These are phyloP conservation scores for Colletotrichum sp. DNA, from an alignment of 2,329 filamentous ascomycete species.

Conservation along the genomic window DNA sequence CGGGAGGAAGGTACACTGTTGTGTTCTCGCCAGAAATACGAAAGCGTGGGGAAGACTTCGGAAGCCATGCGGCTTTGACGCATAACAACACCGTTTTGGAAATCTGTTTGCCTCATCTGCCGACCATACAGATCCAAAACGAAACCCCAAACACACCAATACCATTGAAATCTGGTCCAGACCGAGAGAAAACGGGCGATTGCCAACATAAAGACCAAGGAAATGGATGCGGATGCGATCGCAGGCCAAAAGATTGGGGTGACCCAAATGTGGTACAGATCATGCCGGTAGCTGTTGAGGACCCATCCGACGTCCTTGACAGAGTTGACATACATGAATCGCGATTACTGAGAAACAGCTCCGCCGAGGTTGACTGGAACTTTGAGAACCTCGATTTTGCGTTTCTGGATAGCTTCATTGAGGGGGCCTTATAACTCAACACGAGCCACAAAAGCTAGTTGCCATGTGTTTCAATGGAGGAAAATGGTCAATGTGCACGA, in stretches of 20 bases:
- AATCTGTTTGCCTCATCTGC: slow-evolving; percentile 1
- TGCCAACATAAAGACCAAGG: background rate
- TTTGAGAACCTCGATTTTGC: background rate
- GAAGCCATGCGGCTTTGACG: background rate
- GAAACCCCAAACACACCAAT: background rate
- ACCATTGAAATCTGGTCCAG: background rate
- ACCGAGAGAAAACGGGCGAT: background rate
- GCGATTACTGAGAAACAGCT: background rate
- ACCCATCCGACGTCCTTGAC: background rate
- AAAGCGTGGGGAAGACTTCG: background rate
- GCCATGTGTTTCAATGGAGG: background rate
- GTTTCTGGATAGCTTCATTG: slow-evolving; percentile 1
- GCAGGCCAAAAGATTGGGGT: background rate
- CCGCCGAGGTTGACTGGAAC: background rate
- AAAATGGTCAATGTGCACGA: background rate
- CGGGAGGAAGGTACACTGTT: background rate
- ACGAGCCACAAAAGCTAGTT: background rate
- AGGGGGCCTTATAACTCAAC: background rate
- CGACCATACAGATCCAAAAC: background rate
- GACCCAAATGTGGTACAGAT: background rate
- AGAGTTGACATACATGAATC: slow-evolving; percentile 22
- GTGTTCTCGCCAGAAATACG: background rate
- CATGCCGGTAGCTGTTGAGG: background rate
- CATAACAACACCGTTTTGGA: background rate
- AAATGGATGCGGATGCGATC: background rate